Base-by-base conservation (phyloP, 2,329 filamentous ascomycete genomes). In the Nemania sp. region DNA sequence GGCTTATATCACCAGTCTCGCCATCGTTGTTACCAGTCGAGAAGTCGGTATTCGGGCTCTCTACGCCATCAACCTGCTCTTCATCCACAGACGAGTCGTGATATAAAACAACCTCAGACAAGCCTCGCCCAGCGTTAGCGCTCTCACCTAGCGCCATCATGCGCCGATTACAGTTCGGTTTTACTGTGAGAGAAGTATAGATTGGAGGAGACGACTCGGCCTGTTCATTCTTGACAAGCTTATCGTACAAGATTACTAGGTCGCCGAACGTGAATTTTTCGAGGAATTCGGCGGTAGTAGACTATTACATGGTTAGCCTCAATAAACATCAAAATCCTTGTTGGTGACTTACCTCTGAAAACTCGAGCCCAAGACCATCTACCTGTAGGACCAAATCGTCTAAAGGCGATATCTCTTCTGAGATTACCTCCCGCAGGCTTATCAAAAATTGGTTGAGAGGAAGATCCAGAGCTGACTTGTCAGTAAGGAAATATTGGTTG, bases 351-450 rank as follows among this genome's bases (percentile, higher is more conserved):
- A 70, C 68, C 65, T 70, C 66, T 44, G 66, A 65, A 52, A 70
- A 68, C 44, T 70, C 66, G 14, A 70, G 54, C 17, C 67, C 68
- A 42, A 70, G 57, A 12, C 67, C 67, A 50, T 70, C 68, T 36
- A 70, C 60, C 48, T 67, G 61, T 61, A 70, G 59, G 28, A 68
- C 66, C 39, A 70, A 51, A 47, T 70, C 68, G 52, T 70, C 67
- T 12, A 70, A 53, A 43, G 66, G 66, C 31, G 68, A 70, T n/a
- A 70, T 57, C 37, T 70, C 68, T 17, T 68, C 65, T 5, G 65
- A 62, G 40, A 70, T 63, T 3, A 70, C 64, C 24, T 66, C 63
- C 12, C 68, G 66, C 47, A 70, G 49, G 45, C 61, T 67, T 6
- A 62, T 58, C 26, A 70, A 20, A 22, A 70, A 69, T 17, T 64